Evolutionary conservation across 202 grass and related monocot genomes (phyloP).

Genomic region (Elaeis oleifera): DNA sequence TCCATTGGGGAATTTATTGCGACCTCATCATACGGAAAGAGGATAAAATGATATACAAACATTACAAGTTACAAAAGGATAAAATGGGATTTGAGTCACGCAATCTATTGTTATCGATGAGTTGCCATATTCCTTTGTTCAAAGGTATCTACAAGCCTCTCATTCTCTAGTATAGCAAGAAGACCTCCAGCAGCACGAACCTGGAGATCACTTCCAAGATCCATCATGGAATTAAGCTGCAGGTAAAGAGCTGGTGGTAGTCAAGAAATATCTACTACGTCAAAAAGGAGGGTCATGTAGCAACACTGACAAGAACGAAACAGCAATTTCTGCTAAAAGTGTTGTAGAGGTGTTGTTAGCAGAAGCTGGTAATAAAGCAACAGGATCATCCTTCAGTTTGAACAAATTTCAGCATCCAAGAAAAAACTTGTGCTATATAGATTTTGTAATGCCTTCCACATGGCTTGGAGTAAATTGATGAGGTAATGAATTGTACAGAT

Average conservation of each 20-base stretch:
- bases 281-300: not conserved
- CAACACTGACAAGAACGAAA: not conserved
- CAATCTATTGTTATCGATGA: conserved; percentile 76
- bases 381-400: no score
- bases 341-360: no score
- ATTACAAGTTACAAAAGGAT: conserved; percentile 37
- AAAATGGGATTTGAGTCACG: conserved; percentile 86
- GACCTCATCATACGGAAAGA: not conserved
- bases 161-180: conserved; percentile 89
- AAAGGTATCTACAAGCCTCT: conserved; percentile 77
- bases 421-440: no score
- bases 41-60: not conserved
- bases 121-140: conserved; percentile 70
- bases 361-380: no score
- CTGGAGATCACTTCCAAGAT: conserved; percentile 94
- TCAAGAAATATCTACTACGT: not conserved
- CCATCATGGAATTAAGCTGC: conserved; percentile 99
- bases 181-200: conserved; percentile 95
- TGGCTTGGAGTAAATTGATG: no score
- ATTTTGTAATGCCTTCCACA: no score
- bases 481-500: not conserved
- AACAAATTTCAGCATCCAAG: no score
- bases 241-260: conserved; percentile 23
- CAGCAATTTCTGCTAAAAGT: not conserved
- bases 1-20: not conserved